Base-by-base conservation (phyloP, 148 eudicot genomes). In the Vaccinium vitisidaea region DNA sequence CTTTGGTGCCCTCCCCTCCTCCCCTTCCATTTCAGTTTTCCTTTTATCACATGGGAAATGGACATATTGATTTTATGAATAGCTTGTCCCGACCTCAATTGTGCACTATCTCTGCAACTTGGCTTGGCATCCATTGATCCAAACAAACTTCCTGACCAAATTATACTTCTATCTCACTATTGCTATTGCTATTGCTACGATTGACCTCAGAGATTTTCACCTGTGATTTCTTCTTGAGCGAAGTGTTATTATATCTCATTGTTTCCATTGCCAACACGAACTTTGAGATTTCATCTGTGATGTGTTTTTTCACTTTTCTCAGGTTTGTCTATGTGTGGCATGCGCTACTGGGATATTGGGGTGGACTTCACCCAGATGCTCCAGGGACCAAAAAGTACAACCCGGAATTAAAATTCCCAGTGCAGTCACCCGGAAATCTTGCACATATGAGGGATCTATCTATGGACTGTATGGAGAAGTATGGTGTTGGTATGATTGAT, bases 271-370 rank as follows among this genome's bases (percentile, higher is more conserved):
- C 32, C 19, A n/a, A 76, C 15, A n/a, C 2, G 7, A 76, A 49
- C 5, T 49, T 48, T 0, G 36, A 23, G 43, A 53, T 18, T 77
- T 77, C 59, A 27, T 71, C 5, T 14, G 30, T 81, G 58, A 58
- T 43, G 80, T 58, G 61, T 30, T 83, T 63, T 76, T 53, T 27
- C 23, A 32, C 70, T 25, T 65, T 75, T 23, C 6, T 79, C 83
- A 90, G 92, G 86, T 90, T 63, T 74, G 91, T 89, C 14, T 89
- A 89, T 67, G 91, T 86, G 18, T 89, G 91, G 91, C 91, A 89
- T 77, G 91, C 91, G 19, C 77, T 89, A 49, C 70, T 87, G 86
- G 91, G 91, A 71, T 89, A 89, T 49, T 89, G 89, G 91, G 91
- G 89, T 36, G 91, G 91, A 54, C 89, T 89, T 75, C 83, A 84